A percentile compares a stretch with the other conserved stretches of the same genome.
Evolutionary conservation across 257 asterid species (phyloP).

Genomic region (Mentha longifolia): DNA sequence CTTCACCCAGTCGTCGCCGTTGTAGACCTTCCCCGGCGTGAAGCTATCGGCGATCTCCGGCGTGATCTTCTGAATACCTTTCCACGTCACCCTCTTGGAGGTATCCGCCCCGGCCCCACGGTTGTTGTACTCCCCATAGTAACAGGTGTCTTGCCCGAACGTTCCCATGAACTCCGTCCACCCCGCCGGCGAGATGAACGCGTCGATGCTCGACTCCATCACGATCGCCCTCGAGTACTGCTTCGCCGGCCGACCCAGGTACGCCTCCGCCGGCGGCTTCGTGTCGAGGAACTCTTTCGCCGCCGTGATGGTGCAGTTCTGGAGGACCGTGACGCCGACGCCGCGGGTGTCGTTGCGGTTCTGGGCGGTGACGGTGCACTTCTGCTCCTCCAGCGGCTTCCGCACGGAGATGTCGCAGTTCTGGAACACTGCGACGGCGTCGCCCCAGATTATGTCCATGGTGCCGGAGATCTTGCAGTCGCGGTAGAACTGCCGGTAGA

Average conservation of each 20-base stretch:
- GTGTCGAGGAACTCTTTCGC: conserved; percentile 43
- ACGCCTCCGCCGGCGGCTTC: conserved; percentile 39
- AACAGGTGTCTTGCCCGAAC: conserved; percentile 53
- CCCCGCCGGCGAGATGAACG: conserved; percentile 61
- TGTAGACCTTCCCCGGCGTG: conserved; percentile 43
- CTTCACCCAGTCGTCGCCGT: conserved; percentile 60
- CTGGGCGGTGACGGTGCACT: conserved; percentile 83
- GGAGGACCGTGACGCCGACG: conserved; percentile 55
- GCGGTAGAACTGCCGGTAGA: conserved; percentile 74
- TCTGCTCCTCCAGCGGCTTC: conserved; percentile 60
- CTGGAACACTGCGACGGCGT: conserved; percentile 69
- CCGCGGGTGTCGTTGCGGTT: conserved; percentile 66
- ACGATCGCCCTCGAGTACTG: conserved; percentile 67
- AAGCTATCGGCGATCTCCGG: conserved; percentile 59
- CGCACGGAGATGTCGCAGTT: conserved; percentile 62
- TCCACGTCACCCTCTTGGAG: conserved; percentile 62
- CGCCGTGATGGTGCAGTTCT: conserved; percentile 51
- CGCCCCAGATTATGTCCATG: conserved; percentile 81
- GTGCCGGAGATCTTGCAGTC: conserved; percentile 72
- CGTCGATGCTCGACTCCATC: conserved; percentile 61
- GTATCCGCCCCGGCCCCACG: conserved; percentile 60
- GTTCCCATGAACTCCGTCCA: conserved; percentile 80
- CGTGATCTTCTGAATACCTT: conserved; percentile 60
- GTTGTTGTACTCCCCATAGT: conserved; percentile 77
- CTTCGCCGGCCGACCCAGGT: conserved; percentile 87